Conservation (phyloP, 495 filamentous ascomycete species). For the Hyaloscypha variabilis region DNA sequence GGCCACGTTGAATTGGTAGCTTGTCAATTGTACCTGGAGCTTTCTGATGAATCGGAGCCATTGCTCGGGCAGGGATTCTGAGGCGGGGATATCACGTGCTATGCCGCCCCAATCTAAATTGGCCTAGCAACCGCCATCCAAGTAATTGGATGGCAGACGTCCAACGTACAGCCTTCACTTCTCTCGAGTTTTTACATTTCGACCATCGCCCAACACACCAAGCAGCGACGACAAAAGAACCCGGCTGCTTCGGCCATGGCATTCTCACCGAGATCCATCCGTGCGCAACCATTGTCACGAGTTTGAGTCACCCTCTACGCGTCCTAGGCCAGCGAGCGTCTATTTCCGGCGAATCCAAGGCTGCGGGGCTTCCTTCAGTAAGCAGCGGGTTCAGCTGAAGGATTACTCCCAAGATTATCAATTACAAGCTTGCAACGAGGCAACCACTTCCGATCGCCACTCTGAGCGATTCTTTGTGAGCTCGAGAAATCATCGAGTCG, state of each 20-base stretch:
- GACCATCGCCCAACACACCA: not conserved
- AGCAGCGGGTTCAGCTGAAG: not conserved
- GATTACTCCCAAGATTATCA: not conserved
- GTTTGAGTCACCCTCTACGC: not conserved
- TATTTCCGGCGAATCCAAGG: not conserved
- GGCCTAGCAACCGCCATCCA: not conserved
- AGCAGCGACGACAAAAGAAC: not conserved
- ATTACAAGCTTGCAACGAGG: not conserved
- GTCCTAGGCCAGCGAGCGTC: not conserved
- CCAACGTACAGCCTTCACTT: not conserved
- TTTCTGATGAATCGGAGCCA: constrained; percentile 1
- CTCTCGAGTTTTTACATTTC: too few relatives aligned
- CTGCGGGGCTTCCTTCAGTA: not conserved
- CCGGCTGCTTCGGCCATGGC: not conserved
- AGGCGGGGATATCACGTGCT: not conserved
- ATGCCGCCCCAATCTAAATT: too few relatives aligned
- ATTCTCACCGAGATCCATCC: not conserved
- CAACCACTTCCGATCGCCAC: not conserved
- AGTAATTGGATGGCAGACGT: not conserved
- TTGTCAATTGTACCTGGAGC: not conserved
- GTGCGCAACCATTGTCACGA: not conserved
- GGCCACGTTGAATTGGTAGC: constrained; percentile 18
- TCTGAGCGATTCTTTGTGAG: not conserved
- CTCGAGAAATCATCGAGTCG: not conserved
- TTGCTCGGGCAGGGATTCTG: not conserved